Evolutionary conservation across 2,329 filamentous ascomycete genomes (phyloP).

Genomic region (Fusarium succisae): DNA sequence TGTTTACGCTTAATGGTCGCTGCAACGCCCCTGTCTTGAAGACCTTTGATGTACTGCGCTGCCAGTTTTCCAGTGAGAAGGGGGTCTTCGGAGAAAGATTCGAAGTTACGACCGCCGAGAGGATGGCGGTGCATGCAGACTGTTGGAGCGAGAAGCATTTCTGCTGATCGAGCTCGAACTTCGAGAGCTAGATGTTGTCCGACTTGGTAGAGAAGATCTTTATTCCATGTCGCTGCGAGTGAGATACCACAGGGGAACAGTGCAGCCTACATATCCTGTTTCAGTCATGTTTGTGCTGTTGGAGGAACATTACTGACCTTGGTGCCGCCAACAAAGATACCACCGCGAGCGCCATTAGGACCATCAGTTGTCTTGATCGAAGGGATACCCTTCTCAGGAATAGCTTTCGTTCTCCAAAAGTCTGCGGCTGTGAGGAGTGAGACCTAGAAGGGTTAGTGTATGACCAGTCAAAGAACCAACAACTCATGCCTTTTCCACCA

Average conservation of each 20-base stretch:
- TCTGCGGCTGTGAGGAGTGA: conserved; percentile 70
- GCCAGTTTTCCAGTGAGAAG: conserved; percentile 78
- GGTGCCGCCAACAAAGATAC: conserved; percentile 73
- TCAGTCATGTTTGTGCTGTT: rapidly evolving
- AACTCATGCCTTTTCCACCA: conserved; percentile 65
- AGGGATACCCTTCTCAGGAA: conserved; percentile 70
- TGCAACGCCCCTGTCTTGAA: conserved; percentile 77
- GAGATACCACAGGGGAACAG: conserved; percentile 83
- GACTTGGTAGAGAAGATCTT: conserved; percentile 72
- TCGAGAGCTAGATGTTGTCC: conserved; percentile 78
- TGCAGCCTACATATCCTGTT: conserved; percentile 64
- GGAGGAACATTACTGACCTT: conserved; percentile 54
- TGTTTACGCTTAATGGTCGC: conserved; percentile 79
- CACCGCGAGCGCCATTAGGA: conserved; percentile 75
- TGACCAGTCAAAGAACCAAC: background rate
- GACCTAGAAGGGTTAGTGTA: conserved; percentile 52
- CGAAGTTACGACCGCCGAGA: conserved; percentile 85
- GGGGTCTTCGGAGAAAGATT: conserved; percentile 87
- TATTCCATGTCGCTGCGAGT: conserved; percentile 82
- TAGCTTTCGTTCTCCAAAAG: conserved; percentile 75
- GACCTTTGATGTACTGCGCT: conserved; percentile 75
- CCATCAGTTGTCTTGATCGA: conserved; percentile 74
- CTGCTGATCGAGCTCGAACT: conserved; percentile 75
- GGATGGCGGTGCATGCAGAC: conserved; percentile 86
- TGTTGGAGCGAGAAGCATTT: conserved; percentile 79